Evolutionary conservation across 371 early-diverging fungal species (phyloP).

Genomic region (Catenaria anguillulae): DNA sequence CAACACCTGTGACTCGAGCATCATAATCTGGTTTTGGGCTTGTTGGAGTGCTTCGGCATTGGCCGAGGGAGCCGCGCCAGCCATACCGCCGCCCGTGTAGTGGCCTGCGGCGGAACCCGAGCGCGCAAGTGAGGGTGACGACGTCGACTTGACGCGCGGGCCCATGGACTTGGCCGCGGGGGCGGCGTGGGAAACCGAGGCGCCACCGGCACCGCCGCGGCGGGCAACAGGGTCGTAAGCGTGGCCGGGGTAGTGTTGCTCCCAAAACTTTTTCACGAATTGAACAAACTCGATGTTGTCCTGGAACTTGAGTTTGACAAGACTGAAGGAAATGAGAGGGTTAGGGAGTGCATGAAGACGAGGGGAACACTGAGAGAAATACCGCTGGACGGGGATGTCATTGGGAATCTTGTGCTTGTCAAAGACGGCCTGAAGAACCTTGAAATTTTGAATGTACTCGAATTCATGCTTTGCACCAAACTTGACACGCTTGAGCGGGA

Average conservation of each 20-base stretch:
- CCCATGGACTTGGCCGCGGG: neutral
- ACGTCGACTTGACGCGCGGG: neutral
- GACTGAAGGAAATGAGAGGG: too few species aligned
- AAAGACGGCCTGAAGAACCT: slow-evolving; percentile 69
- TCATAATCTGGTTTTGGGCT: neutral
- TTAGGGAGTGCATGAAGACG: too few species aligned
- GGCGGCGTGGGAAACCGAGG: neutral
- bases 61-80: neutral
- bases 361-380: too few species aligned
- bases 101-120: neutral
- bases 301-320: slow-evolving; percentile 86
- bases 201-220: slow-evolving; percentile 26
- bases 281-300: slow-evolving; percentile 91
- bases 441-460: slow-evolving; percentile 81
- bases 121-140: neutral
- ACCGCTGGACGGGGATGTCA: slow-evolving; percentile 70
- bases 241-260: slow-evolving; percentile 60
- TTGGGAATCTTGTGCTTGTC: slow-evolving; percentile 49
- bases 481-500: slow-evolving; percentile 69
- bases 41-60: neutral
- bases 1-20: neutral
- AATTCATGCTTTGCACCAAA: slow-evolving; percentile 77
- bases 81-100: neutral
- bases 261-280: slow-evolving; percentile 85
- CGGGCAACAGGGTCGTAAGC: slow-evolving; percentile 66